Evolutionary conservation across 495 filamentous ascomycete species (phyloP).

Genomic region (Aspergillus coremiiformis): DNA sequence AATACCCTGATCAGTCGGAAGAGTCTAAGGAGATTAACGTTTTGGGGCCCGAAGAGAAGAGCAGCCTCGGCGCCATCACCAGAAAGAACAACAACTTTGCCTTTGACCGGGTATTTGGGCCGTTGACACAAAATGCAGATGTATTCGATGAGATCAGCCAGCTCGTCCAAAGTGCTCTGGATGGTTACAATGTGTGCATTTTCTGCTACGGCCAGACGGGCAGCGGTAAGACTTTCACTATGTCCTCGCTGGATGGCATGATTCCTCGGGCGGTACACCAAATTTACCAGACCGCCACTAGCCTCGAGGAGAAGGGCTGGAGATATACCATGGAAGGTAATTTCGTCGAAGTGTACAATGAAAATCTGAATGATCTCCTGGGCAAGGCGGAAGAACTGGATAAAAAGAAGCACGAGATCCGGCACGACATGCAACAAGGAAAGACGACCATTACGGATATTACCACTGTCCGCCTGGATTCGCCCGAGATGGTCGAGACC

Average conservation of each 20-base stretch:
- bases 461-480: conserved; percentile 70
- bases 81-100: conserved; percentile 77
- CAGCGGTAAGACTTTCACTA: conserved; percentile 93
- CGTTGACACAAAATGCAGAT: conserved; percentile 66
- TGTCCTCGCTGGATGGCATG: conserved; percentile 91
- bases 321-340: conserved; percentile 87
- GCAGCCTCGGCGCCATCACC: conserved; percentile 64
- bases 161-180: conserved; percentile 89
- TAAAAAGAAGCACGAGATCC: conserved; percentile 87
- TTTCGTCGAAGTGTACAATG: conserved; percentile 99
- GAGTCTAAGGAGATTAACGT: conserved; percentile 83
- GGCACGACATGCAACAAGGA: conserved; percentile 71
- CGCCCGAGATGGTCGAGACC: conserved; percentile 64
- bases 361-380: conserved; percentile 88
- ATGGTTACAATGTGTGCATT: conserved; percentile 98
- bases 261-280: conserved; percentile 89
- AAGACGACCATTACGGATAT: conserved; percentile 82
- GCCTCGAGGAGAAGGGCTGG: conserved; percentile 87
- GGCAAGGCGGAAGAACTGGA: conserved; percentile 67
- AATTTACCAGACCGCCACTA: conserved; percentile 79
- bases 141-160: conserved; percentile 97
- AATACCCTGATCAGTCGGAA: conserved; percentile 65
- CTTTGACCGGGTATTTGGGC: conserved; percentile 91
- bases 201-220: conserved; percentile 99
- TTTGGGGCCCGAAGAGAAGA: conserved; percentile 74